Evolutionary conservation across 2,329 filamentous ascomycete genomes (phyloP).

Genomic region (Phyllosticta paracitricarpa): DNA sequence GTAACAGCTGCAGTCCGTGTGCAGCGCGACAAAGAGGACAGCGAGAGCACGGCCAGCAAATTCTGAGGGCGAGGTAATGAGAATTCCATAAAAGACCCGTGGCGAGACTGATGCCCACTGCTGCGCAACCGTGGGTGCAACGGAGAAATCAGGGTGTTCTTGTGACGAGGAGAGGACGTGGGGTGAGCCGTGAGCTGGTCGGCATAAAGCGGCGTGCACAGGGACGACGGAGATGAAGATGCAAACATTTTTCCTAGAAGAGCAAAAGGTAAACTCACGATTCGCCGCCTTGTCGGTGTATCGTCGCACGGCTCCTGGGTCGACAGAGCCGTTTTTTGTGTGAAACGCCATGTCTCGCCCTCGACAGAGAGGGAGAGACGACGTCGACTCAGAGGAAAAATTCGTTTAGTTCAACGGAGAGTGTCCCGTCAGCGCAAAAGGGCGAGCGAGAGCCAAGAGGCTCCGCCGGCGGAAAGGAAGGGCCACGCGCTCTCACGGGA

Average conservation of each 20-base stretch:
- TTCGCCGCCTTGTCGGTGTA: conserved; percentile 7
- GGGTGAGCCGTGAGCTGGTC: neutral
- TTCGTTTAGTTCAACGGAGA: neutral
- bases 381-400: no score
- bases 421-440: neutral
- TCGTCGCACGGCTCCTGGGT: conserved; percentile 7
- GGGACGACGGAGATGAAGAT: neutral
- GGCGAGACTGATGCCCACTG: neutral
- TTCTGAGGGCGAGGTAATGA: conserved; percentile 7
- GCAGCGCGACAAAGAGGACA: neutral
- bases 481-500: conserved; percentile 9
- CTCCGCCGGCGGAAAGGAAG: conserved; percentile 3
- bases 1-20: neutral
- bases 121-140: neutral
- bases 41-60: conserved; percentile 7
- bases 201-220: conserved; percentile 7
- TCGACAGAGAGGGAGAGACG: neutral
- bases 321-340: neutral
- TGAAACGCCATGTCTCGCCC: neutral
- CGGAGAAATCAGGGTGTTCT: conserved; percentile 6
- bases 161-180: neutral
- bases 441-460: neutral
- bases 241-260: conserved; percentile 4
- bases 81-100: conserved; percentile 10
- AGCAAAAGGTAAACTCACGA: conserved; percentile 10